Percentiles rank a stretch among this genome's conserved stretches.
Conservation (phyloP, 352 stramenopile species). For the Sclerospora graminicola region DNA sequence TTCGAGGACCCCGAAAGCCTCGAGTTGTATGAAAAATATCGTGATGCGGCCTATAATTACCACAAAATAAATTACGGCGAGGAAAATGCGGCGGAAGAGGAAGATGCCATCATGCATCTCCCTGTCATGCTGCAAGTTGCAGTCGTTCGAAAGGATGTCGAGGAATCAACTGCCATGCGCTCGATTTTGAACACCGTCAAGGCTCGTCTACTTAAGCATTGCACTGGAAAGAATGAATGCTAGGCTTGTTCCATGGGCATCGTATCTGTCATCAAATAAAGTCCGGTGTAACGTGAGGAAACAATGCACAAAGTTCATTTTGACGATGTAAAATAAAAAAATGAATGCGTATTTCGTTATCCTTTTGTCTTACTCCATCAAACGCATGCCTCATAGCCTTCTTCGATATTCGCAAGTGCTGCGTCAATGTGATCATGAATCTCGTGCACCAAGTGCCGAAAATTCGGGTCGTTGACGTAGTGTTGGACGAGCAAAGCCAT, state of each 20-base stretch:
- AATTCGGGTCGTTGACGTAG: conserved; percentile 23
- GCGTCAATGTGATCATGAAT: conserved; percentile 31
- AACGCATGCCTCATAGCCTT: not conserved
- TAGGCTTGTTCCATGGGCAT: too few relatives aligned
- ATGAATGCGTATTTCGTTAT: conserved; percentile 7
- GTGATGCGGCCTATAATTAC: conserved; percentile 71
- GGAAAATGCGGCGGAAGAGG: conserved; percentile 58
- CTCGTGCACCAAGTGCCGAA: conserved; percentile 25
- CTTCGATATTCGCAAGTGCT: not conserved
- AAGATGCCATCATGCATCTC: conserved; percentile 86
- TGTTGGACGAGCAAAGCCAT: conserved; percentile 18
- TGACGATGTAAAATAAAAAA: too few relatives aligned
- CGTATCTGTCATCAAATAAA: too few relatives aligned
- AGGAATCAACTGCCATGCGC: conserved; percentile 65
- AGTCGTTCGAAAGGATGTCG: conserved; percentile 51
- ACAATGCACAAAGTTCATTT: too few relatives aligned
- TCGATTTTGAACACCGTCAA: conserved; percentile 75
- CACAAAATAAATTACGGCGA: conserved; percentile 84
- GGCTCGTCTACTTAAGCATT: conserved; percentile 44
- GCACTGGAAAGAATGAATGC: conserved; percentile 40
- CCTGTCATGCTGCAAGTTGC: conserved; percentile 81
- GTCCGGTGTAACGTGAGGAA: too few relatives aligned
- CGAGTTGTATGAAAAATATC: conserved; percentile 80
- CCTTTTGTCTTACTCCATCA: not conserved
- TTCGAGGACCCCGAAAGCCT: conserved; percentile 71